Conservation (phyloP, 371 early-diverging fungal genomes). For the Syncephalastrum contaminatum region DNA sequence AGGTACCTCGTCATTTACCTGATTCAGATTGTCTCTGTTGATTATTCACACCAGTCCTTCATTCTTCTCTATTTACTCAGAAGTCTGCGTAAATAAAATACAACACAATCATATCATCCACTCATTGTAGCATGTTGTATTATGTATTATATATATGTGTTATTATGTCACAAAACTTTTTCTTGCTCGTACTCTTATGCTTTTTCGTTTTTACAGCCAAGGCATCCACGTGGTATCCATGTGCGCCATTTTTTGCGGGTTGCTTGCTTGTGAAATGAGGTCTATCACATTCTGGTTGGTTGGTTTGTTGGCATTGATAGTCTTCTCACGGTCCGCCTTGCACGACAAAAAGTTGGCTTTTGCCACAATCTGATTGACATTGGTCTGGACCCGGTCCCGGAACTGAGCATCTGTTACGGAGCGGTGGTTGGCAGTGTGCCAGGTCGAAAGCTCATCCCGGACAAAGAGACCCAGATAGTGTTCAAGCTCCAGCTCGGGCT, state of each 20-base stretch:
- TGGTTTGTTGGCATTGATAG: slow-evolving; percentile 48
- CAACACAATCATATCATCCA: too few species aligned
- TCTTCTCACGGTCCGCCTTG: slow-evolving; percentile 39
- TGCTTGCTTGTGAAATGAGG: slow-evolving; percentile 85
- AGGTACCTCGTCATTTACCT: too few species aligned
- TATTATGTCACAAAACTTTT: neutral
- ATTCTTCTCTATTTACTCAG: too few species aligned
- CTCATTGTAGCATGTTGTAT: too few species aligned
- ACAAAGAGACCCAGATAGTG: slow-evolving; percentile 85
- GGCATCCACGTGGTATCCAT: slow-evolving; percentile 91
- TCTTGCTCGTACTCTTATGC: neutral
- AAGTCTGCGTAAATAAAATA: too few species aligned
- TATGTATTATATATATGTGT: neutral
- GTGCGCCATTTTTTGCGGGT: slow-evolving; percentile 89
- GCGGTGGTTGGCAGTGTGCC: slow-evolving; percentile 64
- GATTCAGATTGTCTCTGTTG: too few species aligned
- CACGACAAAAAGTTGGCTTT: slow-evolving; percentile 75
- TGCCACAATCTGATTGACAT: slow-evolving; percentile 70
- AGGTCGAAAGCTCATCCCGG: slow-evolving; percentile 86
- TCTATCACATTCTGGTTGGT: slow-evolving; percentile 83
- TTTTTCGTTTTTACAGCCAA: slow-evolving; percentile 55
- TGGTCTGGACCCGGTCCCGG: slow-evolving; percentile 62
- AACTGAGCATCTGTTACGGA: slow-evolving; percentile 62
- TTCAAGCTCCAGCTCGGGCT: slow-evolving; percentile 81
- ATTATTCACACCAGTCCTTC: too few species aligned